Conservation (phyloP, 805 yeast species). For the Monosporozyma siamensis region DNA sequence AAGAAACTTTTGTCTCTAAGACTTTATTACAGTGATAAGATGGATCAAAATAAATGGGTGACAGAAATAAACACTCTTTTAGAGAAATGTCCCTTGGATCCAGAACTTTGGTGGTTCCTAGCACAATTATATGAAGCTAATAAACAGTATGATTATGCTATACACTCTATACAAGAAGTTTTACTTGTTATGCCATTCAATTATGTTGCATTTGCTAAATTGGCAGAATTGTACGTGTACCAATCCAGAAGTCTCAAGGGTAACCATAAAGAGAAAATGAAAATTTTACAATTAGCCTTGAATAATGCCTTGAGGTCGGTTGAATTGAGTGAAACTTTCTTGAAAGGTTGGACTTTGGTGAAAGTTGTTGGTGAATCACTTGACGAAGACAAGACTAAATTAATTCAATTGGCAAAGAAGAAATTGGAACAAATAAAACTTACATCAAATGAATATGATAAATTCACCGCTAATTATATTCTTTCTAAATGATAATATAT, state of each 20-base stretch:
- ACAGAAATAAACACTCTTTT: slow-evolving; percentile 15
- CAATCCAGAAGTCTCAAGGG: slow-evolving; percentile 12
- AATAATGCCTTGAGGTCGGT: slow-evolving; percentile 59
- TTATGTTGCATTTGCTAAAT: slow-evolving; percentile 24
- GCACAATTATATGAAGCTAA: slow-evolving; percentile 49
- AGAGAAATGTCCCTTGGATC: slow-evolving; percentile 53
- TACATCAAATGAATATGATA: slow-evolving; percentile 27
- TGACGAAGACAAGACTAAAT: slow-evolving; percentile 20
- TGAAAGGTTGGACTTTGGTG: slow-evolving; percentile 70
- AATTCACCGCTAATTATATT: slow-evolving; percentile 31
- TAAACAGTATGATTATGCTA: slow-evolving; percentile 60
- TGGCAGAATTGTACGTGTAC: slow-evolving; percentile 21
- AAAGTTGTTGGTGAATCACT: slow-evolving; percentile 31
- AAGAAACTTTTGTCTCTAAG: slow-evolving; percentile 24
- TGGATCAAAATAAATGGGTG: slow-evolving; percentile 7
- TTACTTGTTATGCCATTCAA: slow-evolving; percentile 52
- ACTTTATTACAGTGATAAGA: slow-evolving; percentile 1
- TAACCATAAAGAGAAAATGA: slow-evolving; percentile 6
- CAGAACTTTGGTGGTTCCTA: slow-evolving; percentile 70
- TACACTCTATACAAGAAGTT: slow-evolving; percentile 61
- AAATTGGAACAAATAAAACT: slow-evolving; percentile 32
- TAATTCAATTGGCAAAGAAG: slow-evolving; percentile 32
- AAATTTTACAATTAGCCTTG: slow-evolving; percentile 18
- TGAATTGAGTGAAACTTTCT: slow-evolving; percentile 62
- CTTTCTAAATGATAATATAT: slow-evolving; percentile 9